Evolutionary conservation across 192 early-diverging fungal species (phyloP), one percentile per base, ranked within the genome.

Genomic region (Coemansia furcata): DNA sequence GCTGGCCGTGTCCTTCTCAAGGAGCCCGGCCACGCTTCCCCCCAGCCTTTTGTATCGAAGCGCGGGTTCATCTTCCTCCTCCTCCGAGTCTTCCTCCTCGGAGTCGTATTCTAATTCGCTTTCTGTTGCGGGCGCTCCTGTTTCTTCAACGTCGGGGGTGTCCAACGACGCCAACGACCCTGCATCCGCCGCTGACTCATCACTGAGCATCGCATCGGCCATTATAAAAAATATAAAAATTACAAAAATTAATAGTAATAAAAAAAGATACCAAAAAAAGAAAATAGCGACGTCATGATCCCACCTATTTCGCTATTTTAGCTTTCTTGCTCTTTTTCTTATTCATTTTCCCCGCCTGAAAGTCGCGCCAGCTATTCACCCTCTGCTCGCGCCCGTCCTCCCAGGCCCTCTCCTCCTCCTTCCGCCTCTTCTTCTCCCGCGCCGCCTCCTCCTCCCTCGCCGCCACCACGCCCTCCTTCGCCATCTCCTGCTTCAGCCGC

Each of bases 41-140:
- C 86, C 91, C 39, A 98, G 85, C 44, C 95, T 86, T 60, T 93
- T 87, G 78, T 97, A 98, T 62, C 93, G 90, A 38, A 98, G 85
- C 66, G 91, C 90, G 17, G 97, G 97, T 74, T 98, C 97, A 36
- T 93, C 93, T 33, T 97, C 94, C 7, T 93, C 90, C 12, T 91
- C 90, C 1, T 86, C 77, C 4, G 86, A 80, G 6, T 79, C 77
- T 19, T n/a, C 66, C 1, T 78, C 83, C 4, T 83, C 66, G 7
- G 47, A 10, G 19, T 79, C 46, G n/a, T n/a, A n/a, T 26, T 78
- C 74, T 37, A 76, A 82, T 26, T 87, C 80, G 61, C 74, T 63
- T 40, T 78, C 76, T 36, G 46, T 32, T 11, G 26, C 1, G n/a
- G 23, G 47, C 6, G 23, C 47, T 4, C 9, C 21, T 11, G 47